Evolutionary conservation across 108 stramenopile genomes (phyloP).

Genomic region (Cyclotella atomus): DNA sequence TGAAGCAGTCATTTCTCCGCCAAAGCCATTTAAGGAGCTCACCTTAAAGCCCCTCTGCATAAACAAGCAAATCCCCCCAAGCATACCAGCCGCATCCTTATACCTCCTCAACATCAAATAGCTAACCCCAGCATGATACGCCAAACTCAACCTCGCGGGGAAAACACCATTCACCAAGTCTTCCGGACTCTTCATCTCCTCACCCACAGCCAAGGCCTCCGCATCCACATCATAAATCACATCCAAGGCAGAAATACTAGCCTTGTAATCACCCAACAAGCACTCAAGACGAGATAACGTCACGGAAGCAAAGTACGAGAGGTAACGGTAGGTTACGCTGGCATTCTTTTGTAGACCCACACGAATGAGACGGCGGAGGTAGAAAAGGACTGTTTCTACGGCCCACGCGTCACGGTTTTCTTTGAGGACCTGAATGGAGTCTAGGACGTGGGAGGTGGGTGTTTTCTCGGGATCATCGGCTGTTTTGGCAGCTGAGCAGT

Average conservation of each 20-base stretch:
- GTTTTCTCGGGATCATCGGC: constrained; percentile 48
- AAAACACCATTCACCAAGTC: constrained; percentile 80
- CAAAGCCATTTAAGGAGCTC: no score
- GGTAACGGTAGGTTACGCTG: constrained; percentile 72
- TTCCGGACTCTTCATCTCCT: constrained; percentile 60
- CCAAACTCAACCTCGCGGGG: constrained; percentile 84
- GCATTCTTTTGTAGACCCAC: constrained; percentile 63
- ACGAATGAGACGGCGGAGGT: constrained; percentile 87
- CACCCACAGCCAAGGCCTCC: constrained; percentile 40
- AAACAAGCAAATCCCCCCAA: constrained; percentile 77
- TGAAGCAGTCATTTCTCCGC: not conserved
- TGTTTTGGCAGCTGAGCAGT: constrained; percentile 66
- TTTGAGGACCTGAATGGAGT: constrained; percentile 60
- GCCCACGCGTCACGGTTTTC: constrained; percentile 92
- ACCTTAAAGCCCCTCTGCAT: constrained; percentile 87
- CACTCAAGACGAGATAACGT: constrained; percentile 94
- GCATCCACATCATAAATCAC: constrained; percentile 54
- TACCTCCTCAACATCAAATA: constrained; percentile 95
- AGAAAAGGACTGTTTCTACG: constrained; percentile 89
- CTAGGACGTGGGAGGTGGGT: constrained; percentile 68
- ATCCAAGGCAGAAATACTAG: constrained; percentile 74
- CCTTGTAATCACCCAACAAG: constrained; percentile 93
- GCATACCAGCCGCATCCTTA: constrained; percentile 84
- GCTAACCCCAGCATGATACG: constrained; percentile 94
- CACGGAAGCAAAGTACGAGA: constrained; percentile 94